Evolutionary conservation across 768 basidiomycete species (phyloP).

Genomic region (Grammothele lineata): DNA sequence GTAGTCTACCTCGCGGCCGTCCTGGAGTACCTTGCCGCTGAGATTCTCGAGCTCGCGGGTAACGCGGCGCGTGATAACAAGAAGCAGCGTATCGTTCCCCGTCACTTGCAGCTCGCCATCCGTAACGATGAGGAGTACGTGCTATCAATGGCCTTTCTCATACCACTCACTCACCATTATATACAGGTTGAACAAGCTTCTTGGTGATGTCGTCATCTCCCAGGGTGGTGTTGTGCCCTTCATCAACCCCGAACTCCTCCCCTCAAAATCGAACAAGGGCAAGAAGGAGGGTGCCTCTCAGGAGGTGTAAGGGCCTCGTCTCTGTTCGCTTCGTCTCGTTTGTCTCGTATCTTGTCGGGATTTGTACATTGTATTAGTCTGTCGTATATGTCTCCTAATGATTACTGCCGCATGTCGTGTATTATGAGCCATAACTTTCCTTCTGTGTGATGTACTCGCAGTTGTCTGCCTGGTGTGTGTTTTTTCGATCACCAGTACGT

Average conservation of each 20-base stretch:
- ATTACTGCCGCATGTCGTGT: constrained; percentile 11
- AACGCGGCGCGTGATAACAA: constrained; percentile 77
- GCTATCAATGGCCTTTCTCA: not conserved
- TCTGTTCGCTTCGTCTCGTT: not conserved
- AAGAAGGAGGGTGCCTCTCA: constrained; percentile 48
- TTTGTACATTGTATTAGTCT: constrained; percentile 14
- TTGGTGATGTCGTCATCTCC: constrained; percentile 63
- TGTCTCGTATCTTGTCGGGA: constrained; percentile 15
- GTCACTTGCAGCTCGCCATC: constrained; percentile 72
- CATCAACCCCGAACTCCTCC: constrained; percentile 48
- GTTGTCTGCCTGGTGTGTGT: no score
- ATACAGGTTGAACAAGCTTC: constrained; percentile 49
- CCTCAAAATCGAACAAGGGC: constrained; percentile 42
- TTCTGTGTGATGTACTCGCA: no score
- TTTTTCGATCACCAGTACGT: no score
- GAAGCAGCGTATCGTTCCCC: constrained; percentile 79
- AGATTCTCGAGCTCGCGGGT: constrained; percentile 83
- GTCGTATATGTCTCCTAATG: constrained; percentile 17
- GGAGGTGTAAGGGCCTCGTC: constrained; percentile 35
- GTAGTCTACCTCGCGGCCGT: constrained; percentile 81
- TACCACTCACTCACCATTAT: not conserved
- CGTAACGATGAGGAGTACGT: constrained; percentile 71
- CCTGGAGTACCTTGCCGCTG: constrained; percentile 82
- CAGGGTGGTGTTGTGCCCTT: constrained; percentile 73
- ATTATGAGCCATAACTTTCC: constrained; percentile 16